These are phyloP conservation scores for Ceratorhiza oryzae-sativae DNA, from an alignment of 1,284 basidiomycete species.

Conservation along the genomic window DNA sequence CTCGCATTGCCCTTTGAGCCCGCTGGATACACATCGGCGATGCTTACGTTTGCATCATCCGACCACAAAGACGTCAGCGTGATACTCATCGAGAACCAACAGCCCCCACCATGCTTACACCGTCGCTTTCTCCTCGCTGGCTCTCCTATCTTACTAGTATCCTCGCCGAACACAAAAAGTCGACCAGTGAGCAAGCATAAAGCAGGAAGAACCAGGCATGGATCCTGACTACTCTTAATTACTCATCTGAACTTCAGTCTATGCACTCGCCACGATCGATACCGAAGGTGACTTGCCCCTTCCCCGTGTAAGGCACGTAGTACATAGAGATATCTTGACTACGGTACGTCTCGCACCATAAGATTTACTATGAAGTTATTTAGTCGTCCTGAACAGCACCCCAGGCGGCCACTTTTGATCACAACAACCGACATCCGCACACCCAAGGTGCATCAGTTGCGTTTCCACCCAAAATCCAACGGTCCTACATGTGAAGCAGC, in stretches of 20 bases:
- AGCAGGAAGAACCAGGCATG: too few species aligned
- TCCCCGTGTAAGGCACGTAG: constrained; percentile 1
- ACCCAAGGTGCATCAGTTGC: constrained; percentile 42
- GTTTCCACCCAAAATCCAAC: background rate
- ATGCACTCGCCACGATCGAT: constrained; percentile 23
- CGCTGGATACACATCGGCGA: constrained; percentile 4
- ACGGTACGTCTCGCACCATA: background rate
- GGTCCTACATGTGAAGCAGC: constrained; percentile 41
- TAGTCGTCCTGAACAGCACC: background rate
- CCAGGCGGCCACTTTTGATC: constrained; percentile 39
- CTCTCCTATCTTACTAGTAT: constrained; percentile 6
- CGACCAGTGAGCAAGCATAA: background rate
- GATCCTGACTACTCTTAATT: too few species aligned
- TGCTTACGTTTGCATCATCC: constrained; percentile 17
- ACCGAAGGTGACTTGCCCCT: background rate
- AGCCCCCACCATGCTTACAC: background rate
- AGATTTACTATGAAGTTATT: background rate
- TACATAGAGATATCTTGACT: constrained; percentile 21
- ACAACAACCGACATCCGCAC: constrained; percentile 43
- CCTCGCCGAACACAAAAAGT: constrained; percentile 10
- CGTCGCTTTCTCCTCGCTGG: constrained; percentile 22
- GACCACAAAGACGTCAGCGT: constrained; percentile 3
- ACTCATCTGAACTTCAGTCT: background rate
- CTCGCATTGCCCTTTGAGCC: background rate
- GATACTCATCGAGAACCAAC: background rate